Percentiles rank a stretch among this genome's conserved stretches.
phyloP scores from a whole-genome alignment of 805 yeast genomes.

The Pichia heedii region DNA sequence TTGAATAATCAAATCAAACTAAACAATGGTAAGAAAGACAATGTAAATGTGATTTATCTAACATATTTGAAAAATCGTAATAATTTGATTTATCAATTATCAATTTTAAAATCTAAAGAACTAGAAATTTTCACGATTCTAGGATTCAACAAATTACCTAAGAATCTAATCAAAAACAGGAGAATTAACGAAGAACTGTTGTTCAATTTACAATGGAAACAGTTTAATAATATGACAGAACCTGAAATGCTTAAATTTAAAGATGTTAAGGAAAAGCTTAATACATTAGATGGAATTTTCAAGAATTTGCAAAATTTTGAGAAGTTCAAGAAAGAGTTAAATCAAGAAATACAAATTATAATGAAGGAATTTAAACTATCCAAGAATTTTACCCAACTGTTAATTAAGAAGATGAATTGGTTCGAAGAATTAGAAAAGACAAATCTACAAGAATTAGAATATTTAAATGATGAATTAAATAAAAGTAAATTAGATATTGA shows the following conservation, averaged over 20 bases:
- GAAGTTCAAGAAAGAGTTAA: constrained; percentile 2
- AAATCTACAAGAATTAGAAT: not conserved
- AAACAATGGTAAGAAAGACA: not conserved
- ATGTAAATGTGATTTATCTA: not conserved
- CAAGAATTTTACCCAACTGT: not conserved
- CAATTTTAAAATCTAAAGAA: constrained; percentile 14
- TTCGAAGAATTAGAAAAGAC: constrained; percentile 1
- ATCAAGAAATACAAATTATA: constrained; percentile 10
- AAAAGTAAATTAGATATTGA: constrained; percentile 4
- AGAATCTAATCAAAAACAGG: constrained; percentile 11
- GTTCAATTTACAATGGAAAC: constrained; percentile 60
- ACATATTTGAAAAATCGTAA: constrained; percentile 2
- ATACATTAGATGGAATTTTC: not conserved
- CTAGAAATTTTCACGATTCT: constrained; percentile 19
- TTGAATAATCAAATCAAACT: not conserved
- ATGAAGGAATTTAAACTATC: constrained; percentile 4
- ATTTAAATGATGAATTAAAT: constrained; percentile 5
- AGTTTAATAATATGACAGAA: constrained; percentile 70
- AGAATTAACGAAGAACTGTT: constrained; percentile 27
- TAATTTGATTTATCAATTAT: constrained; percentile 18
- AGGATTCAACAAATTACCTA: constrained; percentile 23
- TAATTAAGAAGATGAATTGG: constrained; percentile 2
- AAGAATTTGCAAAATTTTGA: not conserved
- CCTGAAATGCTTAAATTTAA: constrained; percentile 54
- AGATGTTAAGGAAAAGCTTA: constrained; percentile 23